Base-by-base conservation (phyloP, 768 basidiomycete species). In the Suillus subaureus region DNA sequence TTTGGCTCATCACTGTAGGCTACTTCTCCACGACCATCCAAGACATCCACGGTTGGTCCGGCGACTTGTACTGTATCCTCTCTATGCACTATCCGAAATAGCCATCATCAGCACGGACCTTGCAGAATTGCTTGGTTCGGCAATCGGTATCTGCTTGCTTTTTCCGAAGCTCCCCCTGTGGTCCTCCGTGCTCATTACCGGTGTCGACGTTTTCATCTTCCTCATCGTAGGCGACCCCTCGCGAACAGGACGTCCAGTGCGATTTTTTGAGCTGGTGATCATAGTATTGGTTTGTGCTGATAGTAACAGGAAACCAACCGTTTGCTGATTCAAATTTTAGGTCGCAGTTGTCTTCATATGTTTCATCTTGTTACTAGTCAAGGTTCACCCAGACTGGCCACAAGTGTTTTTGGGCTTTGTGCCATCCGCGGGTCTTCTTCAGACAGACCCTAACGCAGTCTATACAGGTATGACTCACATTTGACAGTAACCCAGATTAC, bases 111-210 rank as follows among this genome's bases (percentile, higher is more conserved):
- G 80, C 40, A 87, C 86, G 18, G 87, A 87, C 73, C 73, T 88
- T 28, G 86, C 87, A 15, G 88, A 89, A 68, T 77, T 89, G 6
- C 76, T 89, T 1, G 87, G 88, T 0, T 83, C 81, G 23, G 88
- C 88, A 13, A 87, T 88, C 40, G 87, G 84, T 4, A 74, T 89
- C 63, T 81, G 80, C 65, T 73, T 89, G 70, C 75, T 86, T 49
- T 80, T 85, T 62, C 85, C 85, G 2, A 68, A 66, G 21, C 73
- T 86, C 13, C 85, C 85, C 6, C 72, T 85, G 12, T 86, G 80
- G 79, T 81, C 74, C 1, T 80, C 78, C 42, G 84, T 85, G 11
- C 77, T 86, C 52, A 68, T 86, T 40, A 86, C 85, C 16, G 81
- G 81, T 0, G 66, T 72, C 23, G 85, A 86, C 62, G 84, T 86